These are phyloP conservation scores for Calonectria crousiana DNA, from an alignment of 2,329 filamentous ascomycete genomes.

Conservation along the genomic window DNA sequence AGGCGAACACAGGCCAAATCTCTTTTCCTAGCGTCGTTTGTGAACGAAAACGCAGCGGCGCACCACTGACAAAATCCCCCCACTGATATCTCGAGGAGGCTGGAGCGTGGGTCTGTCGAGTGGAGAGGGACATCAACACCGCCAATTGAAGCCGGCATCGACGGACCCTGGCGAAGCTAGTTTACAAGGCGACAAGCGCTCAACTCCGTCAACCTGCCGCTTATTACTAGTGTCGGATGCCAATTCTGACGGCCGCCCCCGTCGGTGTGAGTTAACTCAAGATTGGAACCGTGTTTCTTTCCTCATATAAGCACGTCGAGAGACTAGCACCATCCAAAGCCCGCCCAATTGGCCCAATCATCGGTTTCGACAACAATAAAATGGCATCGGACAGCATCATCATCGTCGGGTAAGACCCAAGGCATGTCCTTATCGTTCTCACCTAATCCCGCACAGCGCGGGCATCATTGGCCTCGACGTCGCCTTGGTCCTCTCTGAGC, in stretches of 20 bases:
- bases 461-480: constrained; percentile 56
- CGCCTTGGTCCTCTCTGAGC: constrained; percentile 50
- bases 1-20: too few species aligned
- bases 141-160: neutral
- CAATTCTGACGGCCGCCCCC: constrained; percentile 3
- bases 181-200: neutral
- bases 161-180: neutral
- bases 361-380: neutral
- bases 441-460: constrained; percentile 39
- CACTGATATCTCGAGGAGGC: neutral
- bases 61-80: neutral
- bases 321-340: neutral
- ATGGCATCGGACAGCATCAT: constrained; percentile 12
- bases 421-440: neutral
- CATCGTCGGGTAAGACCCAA: constrained; percentile 11
- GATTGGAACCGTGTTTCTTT: neutral
- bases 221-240: neutral
- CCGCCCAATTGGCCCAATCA: neutral
- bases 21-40: too few species aligned
- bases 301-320: neutral
- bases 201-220: neutral
- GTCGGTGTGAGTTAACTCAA: neutral
- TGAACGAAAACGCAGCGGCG: too few species aligned
- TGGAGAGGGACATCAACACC: neutral
- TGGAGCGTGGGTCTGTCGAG: neutral